phyloP scores from a whole-genome alignment of 257 asterid species.

The Henckelia pumila region DNA sequence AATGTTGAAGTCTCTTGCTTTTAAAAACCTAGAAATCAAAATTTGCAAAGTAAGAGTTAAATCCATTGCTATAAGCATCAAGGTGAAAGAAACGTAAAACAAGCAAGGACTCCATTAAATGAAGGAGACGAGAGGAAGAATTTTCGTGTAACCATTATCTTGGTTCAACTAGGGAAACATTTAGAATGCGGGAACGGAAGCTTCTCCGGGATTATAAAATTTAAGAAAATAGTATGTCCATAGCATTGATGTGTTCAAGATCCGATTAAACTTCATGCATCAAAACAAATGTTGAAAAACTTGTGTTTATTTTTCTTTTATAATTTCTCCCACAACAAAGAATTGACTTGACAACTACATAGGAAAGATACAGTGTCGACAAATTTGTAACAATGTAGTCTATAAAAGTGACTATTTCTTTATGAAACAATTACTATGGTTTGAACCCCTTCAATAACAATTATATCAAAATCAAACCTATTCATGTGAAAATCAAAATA shows the following conservation, averaged over 20 bases:
- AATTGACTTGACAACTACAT: not conserved
- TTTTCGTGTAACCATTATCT: not conserved
- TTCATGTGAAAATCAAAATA: not conserved
- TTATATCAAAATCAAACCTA: not conserved
- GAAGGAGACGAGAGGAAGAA: not conserved
- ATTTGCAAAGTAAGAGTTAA: conserved; percentile 2
- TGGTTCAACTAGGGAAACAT: not conserved
- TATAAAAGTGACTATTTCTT: not conserved
- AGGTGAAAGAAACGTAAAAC: too few species aligned
- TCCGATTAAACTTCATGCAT: not conserved
- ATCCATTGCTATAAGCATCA: not conserved
- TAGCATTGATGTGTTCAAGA: too few species aligned
- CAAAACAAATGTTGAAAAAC: not conserved
- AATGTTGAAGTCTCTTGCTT: conserved; percentile 75
- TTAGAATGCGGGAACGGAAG: not conserved
- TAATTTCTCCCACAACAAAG: not conserved
- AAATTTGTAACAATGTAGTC: not conserved
- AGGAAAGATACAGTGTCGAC: not conserved
- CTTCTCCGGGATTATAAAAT: not conserved
- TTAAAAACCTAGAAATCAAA: conserved; percentile 58
- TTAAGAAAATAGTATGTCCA: not conserved
- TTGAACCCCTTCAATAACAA: conserved; percentile 2
- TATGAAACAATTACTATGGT: not conserved
- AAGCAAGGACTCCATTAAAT: not conserved
- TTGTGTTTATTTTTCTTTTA: not conserved